phyloP scores from a whole-genome alignment of 2,329 filamentous ascomycete species.

The Colletotrichum sp. region DNA sequence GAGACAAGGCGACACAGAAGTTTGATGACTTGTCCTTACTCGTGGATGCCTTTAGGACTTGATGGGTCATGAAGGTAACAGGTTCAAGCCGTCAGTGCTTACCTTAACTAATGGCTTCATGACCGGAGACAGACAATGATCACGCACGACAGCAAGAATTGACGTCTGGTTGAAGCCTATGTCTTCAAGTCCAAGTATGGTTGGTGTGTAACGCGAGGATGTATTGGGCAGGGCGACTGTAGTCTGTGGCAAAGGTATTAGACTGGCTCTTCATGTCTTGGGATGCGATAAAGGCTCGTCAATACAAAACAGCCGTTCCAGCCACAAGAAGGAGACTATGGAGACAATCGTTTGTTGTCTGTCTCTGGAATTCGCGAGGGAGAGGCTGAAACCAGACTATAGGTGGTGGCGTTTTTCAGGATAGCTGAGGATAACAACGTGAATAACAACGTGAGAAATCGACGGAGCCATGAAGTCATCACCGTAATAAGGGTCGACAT shows the following conservation, averaged over 20 bases:
- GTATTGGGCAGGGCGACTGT: not conserved
- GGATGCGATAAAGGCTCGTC: not conserved
- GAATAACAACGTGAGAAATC: not conserved
- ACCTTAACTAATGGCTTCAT: not conserved
- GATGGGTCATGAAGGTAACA: not conserved
- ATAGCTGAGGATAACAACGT: not conserved
- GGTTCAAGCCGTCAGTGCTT: not conserved
- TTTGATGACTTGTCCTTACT: not conserved
- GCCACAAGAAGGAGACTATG: fast-evolving
- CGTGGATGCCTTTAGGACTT: not conserved
- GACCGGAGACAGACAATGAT: not conserved
- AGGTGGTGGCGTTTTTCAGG: not conserved
- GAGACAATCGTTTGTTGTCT: fast-evolving
- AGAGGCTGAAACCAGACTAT: not conserved
- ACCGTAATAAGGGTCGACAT: fast-evolving
- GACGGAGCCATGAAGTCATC: not conserved
- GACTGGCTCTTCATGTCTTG: not conserved
- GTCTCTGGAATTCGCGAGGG: not conserved
- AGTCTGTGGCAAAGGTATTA: not conserved
- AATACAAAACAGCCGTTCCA: not conserved
- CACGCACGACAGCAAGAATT: not conserved
- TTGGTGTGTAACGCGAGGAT: fast-evolving
- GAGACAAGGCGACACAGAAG: no score
- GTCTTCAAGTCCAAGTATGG: fast-evolving
- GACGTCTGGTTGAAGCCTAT: not conserved